Evolutionary conservation across 2,329 filamentous ascomycete genomes (phyloP).

Genomic region (Periconia sp.): DNA sequence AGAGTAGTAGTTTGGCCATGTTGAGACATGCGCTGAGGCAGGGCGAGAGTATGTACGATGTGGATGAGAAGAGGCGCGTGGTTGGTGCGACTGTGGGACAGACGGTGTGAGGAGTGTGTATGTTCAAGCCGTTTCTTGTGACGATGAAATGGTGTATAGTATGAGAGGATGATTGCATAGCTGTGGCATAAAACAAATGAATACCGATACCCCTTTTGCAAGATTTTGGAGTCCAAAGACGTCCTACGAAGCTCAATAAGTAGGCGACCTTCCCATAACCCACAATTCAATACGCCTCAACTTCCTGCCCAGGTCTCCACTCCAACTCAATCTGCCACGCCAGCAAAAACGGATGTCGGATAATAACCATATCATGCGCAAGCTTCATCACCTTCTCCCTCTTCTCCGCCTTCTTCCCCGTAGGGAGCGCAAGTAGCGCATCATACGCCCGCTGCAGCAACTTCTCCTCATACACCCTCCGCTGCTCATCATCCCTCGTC

Average conservation of each 20-base stretch:
- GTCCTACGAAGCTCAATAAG: too few relatives aligned
- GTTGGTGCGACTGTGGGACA: conserved; percentile 21
- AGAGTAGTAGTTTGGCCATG: conserved; percentile 61
- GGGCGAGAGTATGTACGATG: conserved; percentile 63
- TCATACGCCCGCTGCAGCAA: conserved; percentile 81
- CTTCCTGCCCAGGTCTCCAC: conserved; percentile 65
- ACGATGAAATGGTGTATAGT: too few relatives aligned
- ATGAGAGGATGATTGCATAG: too few relatives aligned
- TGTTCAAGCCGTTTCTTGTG: neutral
- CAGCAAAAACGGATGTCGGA: conserved; percentile 84
- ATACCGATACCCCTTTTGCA: neutral
- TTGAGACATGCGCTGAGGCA: conserved; percentile 70
- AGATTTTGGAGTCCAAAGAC: neutral
- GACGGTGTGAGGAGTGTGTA: neutral
- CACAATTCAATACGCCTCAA: conserved; percentile 24
- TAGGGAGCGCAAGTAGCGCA: conserved; percentile 67
- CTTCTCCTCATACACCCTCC: conserved; percentile 88
- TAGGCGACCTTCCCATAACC: neutral
- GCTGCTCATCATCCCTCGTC: conserved; percentile 81
- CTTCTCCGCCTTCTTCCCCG: conserved; percentile 69
- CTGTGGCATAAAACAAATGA: neutral
- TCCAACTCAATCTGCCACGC: conserved; percentile 92
- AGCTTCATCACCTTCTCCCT: conserved; percentile 72
- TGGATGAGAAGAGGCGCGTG: conserved; percentile 54
- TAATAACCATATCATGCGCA: conserved; percentile 91